These are phyloP conservation scores for Populus simonii DNA, from an alignment of 345 rosid species.

Conservation along the genomic window DNA sequence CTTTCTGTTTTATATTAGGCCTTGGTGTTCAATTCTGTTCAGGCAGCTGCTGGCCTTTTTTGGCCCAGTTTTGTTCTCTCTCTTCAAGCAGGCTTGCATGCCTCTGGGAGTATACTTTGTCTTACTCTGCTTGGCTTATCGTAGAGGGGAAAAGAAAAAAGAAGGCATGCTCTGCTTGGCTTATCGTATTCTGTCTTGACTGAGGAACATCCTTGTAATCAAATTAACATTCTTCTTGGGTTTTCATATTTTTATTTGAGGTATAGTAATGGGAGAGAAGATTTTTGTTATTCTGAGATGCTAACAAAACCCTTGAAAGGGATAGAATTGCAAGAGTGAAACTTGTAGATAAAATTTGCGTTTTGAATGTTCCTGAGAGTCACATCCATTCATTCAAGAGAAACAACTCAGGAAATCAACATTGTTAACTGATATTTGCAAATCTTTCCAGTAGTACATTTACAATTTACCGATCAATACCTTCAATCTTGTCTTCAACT, in stretches of 20 bases:
- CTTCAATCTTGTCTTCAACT: constrained; percentile 98
- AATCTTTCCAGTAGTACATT: not conserved
- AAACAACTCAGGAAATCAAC: constrained; percentile 17
- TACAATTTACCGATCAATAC: constrained; percentile 62
- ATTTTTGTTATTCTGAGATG: not conserved
- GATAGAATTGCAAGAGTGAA: constrained; percentile 1
- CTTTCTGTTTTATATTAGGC: not conserved
- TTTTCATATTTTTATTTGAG: too few species aligned
- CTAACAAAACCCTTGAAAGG: not conserved
- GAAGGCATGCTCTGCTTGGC: not conserved
- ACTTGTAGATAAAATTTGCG: constrained; percentile 24
- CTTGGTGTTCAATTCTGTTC: not conserved
- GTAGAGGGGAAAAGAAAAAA: not conserved
- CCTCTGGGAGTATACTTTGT: not conserved
- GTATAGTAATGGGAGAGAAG: not conserved
- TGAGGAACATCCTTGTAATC: not conserved
- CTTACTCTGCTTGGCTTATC: not conserved
- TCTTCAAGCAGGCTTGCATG: not conserved
- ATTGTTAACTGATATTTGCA: constrained; percentile 19
- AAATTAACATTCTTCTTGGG: too few species aligned
- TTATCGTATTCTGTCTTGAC: not conserved
- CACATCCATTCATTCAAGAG: constrained; percentile 13
- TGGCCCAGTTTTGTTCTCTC: not conserved
- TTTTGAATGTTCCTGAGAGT: constrained; percentile 14
- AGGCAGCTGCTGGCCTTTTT: not conserved